phyloP scores from a whole-genome alignment of 192 early-diverging fungal genomes.

The Podila horticola region DNA sequence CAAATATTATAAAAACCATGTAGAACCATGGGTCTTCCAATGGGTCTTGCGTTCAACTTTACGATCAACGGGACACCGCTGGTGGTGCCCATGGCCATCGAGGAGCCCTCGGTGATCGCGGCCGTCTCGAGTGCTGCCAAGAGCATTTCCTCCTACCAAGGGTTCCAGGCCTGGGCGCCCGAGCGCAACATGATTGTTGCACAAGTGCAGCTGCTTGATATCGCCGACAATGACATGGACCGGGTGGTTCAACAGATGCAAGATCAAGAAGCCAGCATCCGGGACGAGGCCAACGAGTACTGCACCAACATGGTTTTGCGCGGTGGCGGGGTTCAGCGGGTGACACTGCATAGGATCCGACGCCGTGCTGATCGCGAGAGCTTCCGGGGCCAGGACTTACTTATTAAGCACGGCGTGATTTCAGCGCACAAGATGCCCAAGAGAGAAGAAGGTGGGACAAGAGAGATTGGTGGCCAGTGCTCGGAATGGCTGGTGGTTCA shows the following conservation, averaged over 20 bases:
- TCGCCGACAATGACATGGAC: slow-evolving; percentile 57
- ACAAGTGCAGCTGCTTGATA: slow-evolving; percentile 71
- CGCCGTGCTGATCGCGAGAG: slow-evolving; percentile 30
- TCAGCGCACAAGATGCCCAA: slow-evolving; percentile 12
- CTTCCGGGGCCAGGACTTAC: slow-evolving; percentile 43
- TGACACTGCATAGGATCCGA: slow-evolving; percentile 60
- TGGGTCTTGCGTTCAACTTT: slow-evolving; percentile 80
- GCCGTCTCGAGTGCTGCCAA: slow-evolving; percentile 85
- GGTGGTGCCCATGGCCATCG: slow-evolving; percentile 81
- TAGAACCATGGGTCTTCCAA: slow-evolving; percentile 74
- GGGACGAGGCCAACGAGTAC: slow-evolving; percentile 69
- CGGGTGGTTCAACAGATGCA: slow-evolving; percentile 53
- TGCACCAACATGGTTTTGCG: slow-evolving; percentile 71
- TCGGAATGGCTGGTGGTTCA: slow-evolving; percentile 78
- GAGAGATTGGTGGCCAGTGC: slow-evolving; percentile 7
- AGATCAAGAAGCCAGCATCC: slow-evolving; percentile 50
- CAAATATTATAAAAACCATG: too few species aligned
- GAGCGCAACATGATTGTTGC: slow-evolving; percentile 77
- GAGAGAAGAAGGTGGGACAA: background rate
- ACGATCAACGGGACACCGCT: slow-evolving; percentile 68
- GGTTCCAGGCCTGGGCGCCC: slow-evolving; percentile 67
- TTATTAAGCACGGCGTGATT: slow-evolving; percentile 40
- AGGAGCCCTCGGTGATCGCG: slow-evolving; percentile 81
- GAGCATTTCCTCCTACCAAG: slow-evolving; percentile 64
- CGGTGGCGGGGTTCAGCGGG: slow-evolving; percentile 72